These are phyloP conservation scores for Isoetes taiwanensis DNA, from an alignment of 75 land plant genomes.

Conservation along the genomic window DNA sequence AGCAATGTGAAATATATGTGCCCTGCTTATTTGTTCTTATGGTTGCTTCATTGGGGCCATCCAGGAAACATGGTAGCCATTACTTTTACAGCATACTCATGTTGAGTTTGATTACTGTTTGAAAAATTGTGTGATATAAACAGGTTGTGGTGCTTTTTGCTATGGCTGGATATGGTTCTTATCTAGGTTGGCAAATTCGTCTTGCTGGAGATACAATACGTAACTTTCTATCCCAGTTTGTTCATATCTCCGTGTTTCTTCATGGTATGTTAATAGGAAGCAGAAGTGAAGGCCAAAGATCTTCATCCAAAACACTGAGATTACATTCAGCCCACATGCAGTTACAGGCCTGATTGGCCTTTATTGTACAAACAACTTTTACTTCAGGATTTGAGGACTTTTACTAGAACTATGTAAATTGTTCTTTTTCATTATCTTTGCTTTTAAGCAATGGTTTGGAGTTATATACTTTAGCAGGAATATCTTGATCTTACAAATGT, in stretches of 20 bases:
- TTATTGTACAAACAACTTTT: neutral
- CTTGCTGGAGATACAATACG: neutral
- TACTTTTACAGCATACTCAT: neutral
- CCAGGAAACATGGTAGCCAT: neutral
- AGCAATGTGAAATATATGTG: too few species aligned
- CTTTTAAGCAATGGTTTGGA: too few species aligned
- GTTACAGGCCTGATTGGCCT: neutral
- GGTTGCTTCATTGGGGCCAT: neutral
- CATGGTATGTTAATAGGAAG: neutral
- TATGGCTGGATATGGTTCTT: neutral
- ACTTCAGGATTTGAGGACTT: neutral
- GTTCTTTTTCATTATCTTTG: too few species aligned
- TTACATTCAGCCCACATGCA: neutral
- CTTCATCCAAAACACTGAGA: neutral
- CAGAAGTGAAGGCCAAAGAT: neutral
- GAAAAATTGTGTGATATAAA: too few species aligned
- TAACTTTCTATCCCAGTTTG: neutral
- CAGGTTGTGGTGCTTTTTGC: neutral
- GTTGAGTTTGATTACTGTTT: too few species aligned
- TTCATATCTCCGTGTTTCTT: neutral
- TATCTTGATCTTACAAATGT: too few species aligned
- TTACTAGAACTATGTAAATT: too few species aligned
- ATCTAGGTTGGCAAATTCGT: neutral
- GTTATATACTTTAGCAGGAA: too few species aligned
- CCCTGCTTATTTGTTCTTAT: too few species aligned